phyloP scores from a whole-genome alignment of 768 basidiomycete species.

The Gautieria morchelliformis region DNA sequence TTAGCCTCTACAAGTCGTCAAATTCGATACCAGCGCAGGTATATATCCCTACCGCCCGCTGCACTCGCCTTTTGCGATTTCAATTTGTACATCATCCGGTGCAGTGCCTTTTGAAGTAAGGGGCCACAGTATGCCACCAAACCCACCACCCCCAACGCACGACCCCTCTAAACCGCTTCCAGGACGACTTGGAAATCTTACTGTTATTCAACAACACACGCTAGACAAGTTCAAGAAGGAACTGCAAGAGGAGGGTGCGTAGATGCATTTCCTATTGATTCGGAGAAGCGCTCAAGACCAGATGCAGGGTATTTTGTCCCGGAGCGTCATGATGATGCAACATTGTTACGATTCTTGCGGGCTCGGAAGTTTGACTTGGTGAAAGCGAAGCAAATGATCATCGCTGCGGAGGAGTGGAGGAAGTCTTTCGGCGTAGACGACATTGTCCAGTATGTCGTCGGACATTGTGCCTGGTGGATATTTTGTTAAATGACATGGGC shows the following conservation, averaged over 20 bases:
- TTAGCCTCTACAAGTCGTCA: too few relatives aligned
- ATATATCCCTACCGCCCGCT: neutral
- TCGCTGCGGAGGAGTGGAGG: constrained; percentile 81
- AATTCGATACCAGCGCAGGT: neutral
- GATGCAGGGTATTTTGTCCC: constrained; percentile 34
- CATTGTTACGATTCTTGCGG: constrained; percentile 75
- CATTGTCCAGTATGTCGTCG: constrained; percentile 44
- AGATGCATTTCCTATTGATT: neutral
- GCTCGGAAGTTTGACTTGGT: constrained; percentile 86
- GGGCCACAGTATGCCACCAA: neutral
- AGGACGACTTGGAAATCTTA: constrained; percentile 75
- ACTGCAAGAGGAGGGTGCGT: constrained; percentile 44
- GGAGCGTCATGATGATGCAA: constrained; percentile 61
- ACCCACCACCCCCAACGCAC: neutral
- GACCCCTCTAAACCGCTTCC: constrained; percentile 40
- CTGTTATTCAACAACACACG: constrained; percentile 46
- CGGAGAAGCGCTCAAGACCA: neutral
- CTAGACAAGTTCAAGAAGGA: constrained; percentile 62
- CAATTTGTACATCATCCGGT: neutral
- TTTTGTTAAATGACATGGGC: constrained; percentile 27
- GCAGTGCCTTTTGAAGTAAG: neutral
- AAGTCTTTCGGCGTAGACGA: constrained; percentile 77
- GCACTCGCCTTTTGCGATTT: neutral
- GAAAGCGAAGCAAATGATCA: constrained; percentile 78
- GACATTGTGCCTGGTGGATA: neutral